A percentile compares a stretch with the other conserved stretches of the same genome.
Evolutionary conservation across 1,284 basidiomycete genomes (phyloP).

Genomic region (Ustilago bromivora): DNA sequence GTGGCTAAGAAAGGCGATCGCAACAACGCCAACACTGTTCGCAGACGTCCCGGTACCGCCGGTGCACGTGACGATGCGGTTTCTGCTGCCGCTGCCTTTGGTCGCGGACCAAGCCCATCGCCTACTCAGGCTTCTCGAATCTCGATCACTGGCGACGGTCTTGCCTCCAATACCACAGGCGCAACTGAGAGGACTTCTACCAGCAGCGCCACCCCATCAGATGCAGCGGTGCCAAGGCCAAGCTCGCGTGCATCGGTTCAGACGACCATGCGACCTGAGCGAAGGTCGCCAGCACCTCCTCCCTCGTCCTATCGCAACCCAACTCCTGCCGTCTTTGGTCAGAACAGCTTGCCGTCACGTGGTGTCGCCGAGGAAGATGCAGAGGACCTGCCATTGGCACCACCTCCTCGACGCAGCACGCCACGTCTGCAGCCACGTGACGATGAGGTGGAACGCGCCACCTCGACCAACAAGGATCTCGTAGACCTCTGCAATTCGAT

Average conservation of each 20-base stretch:
- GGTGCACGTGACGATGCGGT: constrained; percentile 24
- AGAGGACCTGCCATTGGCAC: neutral
- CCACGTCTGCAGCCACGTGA: constrained; percentile 50
- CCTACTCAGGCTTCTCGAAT: constrained; percentile 13
- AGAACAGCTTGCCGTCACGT: constrained; percentile 23
- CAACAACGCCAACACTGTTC: constrained; percentile 18
- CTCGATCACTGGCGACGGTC: constrained; percentile 13
- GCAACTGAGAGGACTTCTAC: constrained; percentile 11
- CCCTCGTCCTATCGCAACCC: constrained; percentile 53
- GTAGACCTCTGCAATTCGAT: constrained; percentile 56
- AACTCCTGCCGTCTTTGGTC: constrained; percentile 22
- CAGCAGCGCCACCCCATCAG: constrained; percentile 18
- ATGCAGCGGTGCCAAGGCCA: constrained; percentile 21
- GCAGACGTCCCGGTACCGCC: constrained; percentile 49
- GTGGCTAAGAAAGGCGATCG: constrained; percentile 46
- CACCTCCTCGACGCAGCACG: constrained; percentile 10
- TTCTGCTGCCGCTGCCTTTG: constrained; percentile 10
- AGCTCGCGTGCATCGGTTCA: constrained; percentile 38
- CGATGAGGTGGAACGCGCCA: constrained; percentile 20
- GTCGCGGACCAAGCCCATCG: constrained; percentile 21
- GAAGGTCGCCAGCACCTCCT: constrained; percentile 33
- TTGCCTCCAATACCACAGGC: neutral
- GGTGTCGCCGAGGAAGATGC: constrained; percentile 24
- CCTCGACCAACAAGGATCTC: constrained; percentile 39
- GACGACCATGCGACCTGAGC: constrained; percentile 36